Percentiles rank a stretch among this genome's conserved stretches.
Conservation (phyloP, 352 stramenopile species). For the Globisporangium paddicum region DNA sequence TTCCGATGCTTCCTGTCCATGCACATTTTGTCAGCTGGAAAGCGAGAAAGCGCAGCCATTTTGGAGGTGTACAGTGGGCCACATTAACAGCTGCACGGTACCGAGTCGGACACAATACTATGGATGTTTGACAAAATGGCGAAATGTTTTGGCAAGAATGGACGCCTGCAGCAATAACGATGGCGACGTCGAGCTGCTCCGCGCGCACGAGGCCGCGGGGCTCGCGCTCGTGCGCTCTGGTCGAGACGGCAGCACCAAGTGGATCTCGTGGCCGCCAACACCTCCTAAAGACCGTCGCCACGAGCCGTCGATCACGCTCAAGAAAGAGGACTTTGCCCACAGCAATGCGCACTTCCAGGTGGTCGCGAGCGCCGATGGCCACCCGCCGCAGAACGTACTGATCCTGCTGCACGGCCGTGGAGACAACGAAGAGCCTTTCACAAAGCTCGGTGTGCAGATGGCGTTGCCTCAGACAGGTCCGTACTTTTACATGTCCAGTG, state of each 20-base stretch:
- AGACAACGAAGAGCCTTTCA: constrained; percentile 50
- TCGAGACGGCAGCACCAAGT: constrained; percentile 14
- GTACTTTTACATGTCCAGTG: not conserved
- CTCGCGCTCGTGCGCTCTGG: constrained; percentile 21
- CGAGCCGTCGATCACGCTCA: constrained; percentile 17
- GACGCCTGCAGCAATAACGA: not conserved
- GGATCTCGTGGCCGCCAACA: constrained; percentile 19
- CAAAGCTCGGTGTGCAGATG: constrained; percentile 44
- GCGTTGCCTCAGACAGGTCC: constrained; percentile 61
- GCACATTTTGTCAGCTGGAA: constrained; percentile 1
- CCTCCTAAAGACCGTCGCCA: not conserved
- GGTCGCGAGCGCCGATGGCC: constrained; percentile 10
- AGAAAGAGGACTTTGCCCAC: constrained; percentile 9
- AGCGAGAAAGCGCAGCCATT: constrained; percentile 2
- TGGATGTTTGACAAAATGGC: not conserved
- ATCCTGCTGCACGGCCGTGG: constrained; percentile 61
- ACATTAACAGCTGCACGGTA: not conserved
- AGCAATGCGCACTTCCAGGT: constrained; percentile 21
- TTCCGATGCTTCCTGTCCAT: not conserved
- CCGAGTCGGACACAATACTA: not conserved
- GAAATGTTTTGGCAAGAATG: not conserved
- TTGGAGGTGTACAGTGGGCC: not conserved
- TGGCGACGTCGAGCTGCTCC: constrained; percentile 7
- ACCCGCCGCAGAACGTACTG: constrained; percentile 46
- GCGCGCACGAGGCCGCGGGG: constrained; percentile 20